Base-by-base conservation (phyloP, 106 monocot genomes). In the Dactylorhiza incarnata region DNA sequence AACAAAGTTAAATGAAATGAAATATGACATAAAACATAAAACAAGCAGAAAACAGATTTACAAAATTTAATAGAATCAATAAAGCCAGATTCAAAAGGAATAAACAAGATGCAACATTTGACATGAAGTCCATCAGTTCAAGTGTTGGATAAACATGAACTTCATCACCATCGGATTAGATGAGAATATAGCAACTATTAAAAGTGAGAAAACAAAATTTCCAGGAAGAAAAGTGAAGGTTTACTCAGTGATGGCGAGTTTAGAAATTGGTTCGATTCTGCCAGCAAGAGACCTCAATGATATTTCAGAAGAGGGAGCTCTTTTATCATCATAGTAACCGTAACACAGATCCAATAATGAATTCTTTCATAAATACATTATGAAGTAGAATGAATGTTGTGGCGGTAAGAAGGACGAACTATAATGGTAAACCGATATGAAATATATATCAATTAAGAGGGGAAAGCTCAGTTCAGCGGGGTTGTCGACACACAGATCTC, bases 381-480 rank as follows among this genome's bases (percentile, higher is more conserved):
- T n/a, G n/a, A n/a, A n/a, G n/a, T n/a, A n/a, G n/a, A n/a, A n/a
- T n/a, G n/a, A n/a, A n/a, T n/a, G n/a, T n/a, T n/a, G n/a, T n/a
- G n/a, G n/a, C n/a, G n/a, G n/a, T n/a, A n/a, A n/a, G n/a, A n/a
- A n/a, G n/a, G 22, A 59, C 22, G 19, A 59, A 22, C 20, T 5
- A 6, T 59, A 6, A 59, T 12, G 7, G 8, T 20, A 59, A 59
- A 22, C n/a, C n/a, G n/a, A n/a, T n/a, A n/a, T n/a, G n/a, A n/a
- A n/a, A n/a, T n/a, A 59, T 4, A 20, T 8, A 12, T 20, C 7
- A 3, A 22, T 19, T 52, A 3, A 59, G 9, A 23, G 76, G 24
- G 74, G 76, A 84, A 49, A 75, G 89, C 89, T 89, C 89, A 78
- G 89, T 55, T 89, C 91, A 91, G 88, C 91, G 91, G 91, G 87